Evolutionary conservation across 768 basidiomycete genomes (phyloP), one percentile per base, ranked within the genome.

Genomic region (Boletus subparvulus): DNA sequence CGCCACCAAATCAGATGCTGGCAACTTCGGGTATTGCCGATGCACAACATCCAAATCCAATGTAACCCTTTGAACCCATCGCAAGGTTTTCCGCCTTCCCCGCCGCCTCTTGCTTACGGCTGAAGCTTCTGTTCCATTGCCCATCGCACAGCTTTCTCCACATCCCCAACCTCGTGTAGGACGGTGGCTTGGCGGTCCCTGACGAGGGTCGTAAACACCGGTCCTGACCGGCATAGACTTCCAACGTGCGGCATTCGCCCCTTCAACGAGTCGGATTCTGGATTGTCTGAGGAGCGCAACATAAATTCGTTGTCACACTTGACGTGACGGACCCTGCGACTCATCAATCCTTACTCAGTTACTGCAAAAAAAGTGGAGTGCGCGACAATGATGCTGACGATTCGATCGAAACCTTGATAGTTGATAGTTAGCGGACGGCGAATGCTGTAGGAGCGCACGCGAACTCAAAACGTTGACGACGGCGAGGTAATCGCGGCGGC

Each of bases 181-280:
- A 37, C 54, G 59, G 73, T 95, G 86, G 35, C 75, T 73, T 14
- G 93, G 90, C 52, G 77, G 78, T 19, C 89, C 87, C 70, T 74
- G 66, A 24, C 57, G 63, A 14, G 83, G 83, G 66, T 88, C 80
- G 71, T 84, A 99, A 13, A 98, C 93, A 5, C 96, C 96, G 3
- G 96, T 98, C 50, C 80, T 80, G n/a, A 98, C 91, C 16, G 98
- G 80, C 49, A 96, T 74, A 0, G 92, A 95, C 19, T 80, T 73
- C 94, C 95, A 97, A 11, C 83, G 80, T 41, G 88, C 88, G 7
- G 76, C 80, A 66, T 94, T 94, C 40, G 94, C 96, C 6, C 94
- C 95, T 44, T 88, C 87, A 54, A 95, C 33, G 12, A 92, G 69
- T 94, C 92, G 79, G 90, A 94, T 69, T 89, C 90, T 48, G 92